A percentile compares a stretch with the other conserved stretches of the same genome.
Evolutionary conservation across 345 rosid genomes (phyloP).

Genomic region (Eucalyptus viminalis): DNA sequence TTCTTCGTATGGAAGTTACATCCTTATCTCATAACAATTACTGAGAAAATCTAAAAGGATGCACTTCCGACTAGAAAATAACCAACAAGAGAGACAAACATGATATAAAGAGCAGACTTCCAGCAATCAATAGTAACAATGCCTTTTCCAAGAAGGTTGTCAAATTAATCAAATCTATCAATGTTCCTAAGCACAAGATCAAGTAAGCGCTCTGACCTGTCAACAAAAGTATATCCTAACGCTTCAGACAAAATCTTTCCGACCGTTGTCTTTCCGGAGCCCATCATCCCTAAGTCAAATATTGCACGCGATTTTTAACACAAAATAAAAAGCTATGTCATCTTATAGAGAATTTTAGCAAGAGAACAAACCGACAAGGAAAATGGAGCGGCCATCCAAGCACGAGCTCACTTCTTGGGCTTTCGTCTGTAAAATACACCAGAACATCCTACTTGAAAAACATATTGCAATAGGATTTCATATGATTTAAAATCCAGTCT

Average conservation of each 20-base stretch:
- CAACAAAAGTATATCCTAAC: constrained; percentile 25
- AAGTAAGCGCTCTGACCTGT: constrained; percentile 16
- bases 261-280: constrained; percentile 40
- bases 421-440: constrained; percentile 13
- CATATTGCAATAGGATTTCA: not conserved
- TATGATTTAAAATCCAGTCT: not conserved
- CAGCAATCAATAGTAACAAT: not conserved
- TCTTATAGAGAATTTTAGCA: not conserved
- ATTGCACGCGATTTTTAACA: not conserved
- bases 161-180: not conserved
- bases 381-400: constrained; percentile 20
- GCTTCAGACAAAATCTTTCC: constrained; percentile 29
- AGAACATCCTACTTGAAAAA: not conserved
- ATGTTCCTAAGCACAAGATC: not conserved
- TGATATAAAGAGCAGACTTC: not conserved
- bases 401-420: constrained; percentile 7
- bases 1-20: not conserved
- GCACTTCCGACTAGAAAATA: not conserved
- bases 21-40: not conserved
- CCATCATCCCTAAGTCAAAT: constrained; percentile 35
- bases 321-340: not conserved
- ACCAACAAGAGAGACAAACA: not conserved
- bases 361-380: constrained; percentile 37
- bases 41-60: not conserved
- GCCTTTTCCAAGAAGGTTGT: not conserved